Conservation (phyloP, 768 basidiomycete species). For the Boletus vinaceobasis region DNA sequence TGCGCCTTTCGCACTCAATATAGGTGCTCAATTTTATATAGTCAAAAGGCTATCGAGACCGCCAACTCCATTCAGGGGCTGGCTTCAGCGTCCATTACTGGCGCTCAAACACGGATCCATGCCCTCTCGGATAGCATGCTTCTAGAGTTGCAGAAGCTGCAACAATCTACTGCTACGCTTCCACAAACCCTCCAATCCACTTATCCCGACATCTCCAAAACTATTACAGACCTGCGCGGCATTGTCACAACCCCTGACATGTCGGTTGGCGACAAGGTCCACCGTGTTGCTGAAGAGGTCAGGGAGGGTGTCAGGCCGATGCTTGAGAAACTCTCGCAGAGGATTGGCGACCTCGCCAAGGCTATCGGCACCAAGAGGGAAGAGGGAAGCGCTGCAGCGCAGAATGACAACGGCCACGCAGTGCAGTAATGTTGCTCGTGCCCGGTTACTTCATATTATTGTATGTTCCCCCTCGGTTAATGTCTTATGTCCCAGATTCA, state of each 20-base stretch:
- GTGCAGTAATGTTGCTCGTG: constrained; percentile 7
- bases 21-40: constrained; percentile 24
- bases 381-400: constrained; percentile 7
- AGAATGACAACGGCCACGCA: constrained; percentile 11
- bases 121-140: constrained; percentile 65
- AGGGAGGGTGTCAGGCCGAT: constrained; percentile 59
- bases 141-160: constrained; percentile 61
- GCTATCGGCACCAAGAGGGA: constrained; percentile 29
- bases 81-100: constrained; percentile 52
- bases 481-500: constrained; percentile 23
- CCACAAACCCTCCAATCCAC: constrained; percentile 59
- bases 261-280: constrained; percentile 60
- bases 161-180: constrained; percentile 54
- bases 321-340: constrained; percentile 48
- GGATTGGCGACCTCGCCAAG: constrained; percentile 31
- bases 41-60: constrained; percentile 67
- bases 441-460: constrained; percentile 4
- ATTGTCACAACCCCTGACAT: constrained; percentile 54
- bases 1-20: background rate
- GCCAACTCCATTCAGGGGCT: constrained; percentile 60
- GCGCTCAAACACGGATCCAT: constrained; percentile 56
- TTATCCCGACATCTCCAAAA: constrained; percentile 51
- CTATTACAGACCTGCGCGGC: constrained; percentile 49
- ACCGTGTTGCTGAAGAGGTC: constrained; percentile 54
- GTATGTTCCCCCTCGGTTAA: constrained; percentile 6